phyloP scores from a whole-genome alignment of 352 stramenopile species.

The Phytophthora cryptogea region DNA sequence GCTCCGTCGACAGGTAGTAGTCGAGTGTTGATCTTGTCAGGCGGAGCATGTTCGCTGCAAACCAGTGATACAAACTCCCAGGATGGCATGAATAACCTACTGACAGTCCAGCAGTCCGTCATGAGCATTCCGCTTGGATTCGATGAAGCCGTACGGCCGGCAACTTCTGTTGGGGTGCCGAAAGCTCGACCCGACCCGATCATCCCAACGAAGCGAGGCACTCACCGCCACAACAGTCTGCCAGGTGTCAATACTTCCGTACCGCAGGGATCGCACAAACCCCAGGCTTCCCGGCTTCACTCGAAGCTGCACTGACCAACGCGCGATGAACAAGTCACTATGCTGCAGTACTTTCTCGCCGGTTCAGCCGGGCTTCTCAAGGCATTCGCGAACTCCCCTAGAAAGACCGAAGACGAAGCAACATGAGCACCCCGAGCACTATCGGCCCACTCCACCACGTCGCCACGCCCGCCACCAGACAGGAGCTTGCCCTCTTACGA shows the following conservation, averaged over 20 bases:
- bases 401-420: conserved; percentile 17
- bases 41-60: neutral
- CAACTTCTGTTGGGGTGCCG: neutral
- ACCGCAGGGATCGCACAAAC: neutral
- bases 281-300: conserved; percentile 4
- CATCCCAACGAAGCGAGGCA: conserved; percentile 2
- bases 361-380: neutral
- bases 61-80: conserved; percentile 1
- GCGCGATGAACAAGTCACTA: neutral
- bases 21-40: neutral
- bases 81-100: conserved; percentile 15
- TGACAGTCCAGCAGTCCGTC: conserved; percentile 38
- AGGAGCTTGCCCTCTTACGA: conserved; percentile 1
- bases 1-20: conserved; percentile 1
- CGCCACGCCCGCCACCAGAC: conserved; percentile 11
- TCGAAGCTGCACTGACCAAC: conserved; percentile 6
- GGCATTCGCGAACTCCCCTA: conserved; percentile 5
- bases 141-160: conserved; percentile 14
- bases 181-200: conserved; percentile 7
- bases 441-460: conserved; percentile 8
- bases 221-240: conserved; percentile 18
- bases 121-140: conserved; percentile 31
- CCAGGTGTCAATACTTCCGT: conserved; percentile 2
- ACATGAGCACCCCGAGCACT: conserved; percentile 32
- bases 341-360: conserved; percentile 15